Evolutionary conservation across 108 stramenopile genomes (phyloP).

Genomic region (Stephanodiscus minutulus): DNA sequence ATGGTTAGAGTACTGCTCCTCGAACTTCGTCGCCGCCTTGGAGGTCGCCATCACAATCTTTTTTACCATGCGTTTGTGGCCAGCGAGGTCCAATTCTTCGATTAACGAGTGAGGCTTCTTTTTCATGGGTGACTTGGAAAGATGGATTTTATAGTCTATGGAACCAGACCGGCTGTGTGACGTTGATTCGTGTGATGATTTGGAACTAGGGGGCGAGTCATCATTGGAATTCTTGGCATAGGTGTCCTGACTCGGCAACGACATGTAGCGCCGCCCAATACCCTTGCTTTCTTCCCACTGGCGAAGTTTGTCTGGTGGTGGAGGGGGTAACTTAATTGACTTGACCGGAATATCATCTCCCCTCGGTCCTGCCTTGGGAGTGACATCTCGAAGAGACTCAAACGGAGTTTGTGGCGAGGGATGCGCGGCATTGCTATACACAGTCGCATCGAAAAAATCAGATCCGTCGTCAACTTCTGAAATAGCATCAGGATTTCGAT

Average conservation of each 20-base stretch:
- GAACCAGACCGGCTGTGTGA: neutral
- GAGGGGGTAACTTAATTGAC: conserved; percentile 56
- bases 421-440: conserved; percentile 11
- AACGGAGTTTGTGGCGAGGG: conserved; percentile 12
- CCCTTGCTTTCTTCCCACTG: conserved; percentile 61
- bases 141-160: conserved; percentile 28
- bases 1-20: conserved; percentile 43
- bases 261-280: neutral
- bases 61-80: conserved; percentile 61
- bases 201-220: neutral
- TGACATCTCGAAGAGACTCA: conserved; percentile 13
- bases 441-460: conserved; percentile 24
- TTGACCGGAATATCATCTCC: neutral
- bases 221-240: neutral
- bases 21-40: conserved; percentile 66
- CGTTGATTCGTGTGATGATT: neutral
- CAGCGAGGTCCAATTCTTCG: conserved; percentile 43
- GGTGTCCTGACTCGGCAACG: neutral
- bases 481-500: conserved; percentile 34
- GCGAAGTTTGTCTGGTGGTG: conserved; percentile 64
- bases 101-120: conserved; percentile 36
- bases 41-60: conserved; percentile 71
- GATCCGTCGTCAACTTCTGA: conserved; percentile 38
- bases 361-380: conserved; percentile 20
- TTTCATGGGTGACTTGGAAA: conserved; percentile 34